A percentile compares a stretch with the other conserved stretches of the same genome.
These are phyloP conservation scores for Penicillium bialowiezense DNA, from an alignment of 495 filamentous ascomycete species.

Conservation along the genomic window DNA sequence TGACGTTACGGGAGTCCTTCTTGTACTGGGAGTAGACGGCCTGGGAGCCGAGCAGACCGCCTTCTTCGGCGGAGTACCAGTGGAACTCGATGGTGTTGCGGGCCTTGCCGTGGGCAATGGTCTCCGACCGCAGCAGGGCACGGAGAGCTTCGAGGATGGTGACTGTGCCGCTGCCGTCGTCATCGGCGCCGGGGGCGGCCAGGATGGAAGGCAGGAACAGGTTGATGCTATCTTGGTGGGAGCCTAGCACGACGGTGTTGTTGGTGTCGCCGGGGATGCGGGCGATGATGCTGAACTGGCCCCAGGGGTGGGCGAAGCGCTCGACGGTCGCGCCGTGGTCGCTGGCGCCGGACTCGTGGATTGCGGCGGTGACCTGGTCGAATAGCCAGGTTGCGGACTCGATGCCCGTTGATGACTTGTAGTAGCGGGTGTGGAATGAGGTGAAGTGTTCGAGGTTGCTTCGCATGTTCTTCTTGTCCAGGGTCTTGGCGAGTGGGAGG, in stretches of 20 bases:
- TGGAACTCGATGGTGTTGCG: slow-evolving; percentile 91
- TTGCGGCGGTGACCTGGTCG: slow-evolving; percentile 65
- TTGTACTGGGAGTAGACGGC: slow-evolving; percentile 87
- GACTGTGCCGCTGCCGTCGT: slow-evolving; percentile 73
- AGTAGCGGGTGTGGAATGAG: slow-evolving; percentile 84
- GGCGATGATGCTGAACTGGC: slow-evolving; percentile 87
- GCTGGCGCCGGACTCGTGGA: slow-evolving; percentile 66
- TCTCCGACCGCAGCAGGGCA: slow-evolving; percentile 56
- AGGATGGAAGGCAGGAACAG: slow-evolving; percentile 82
- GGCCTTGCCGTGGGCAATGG: slow-evolving; percentile 49
- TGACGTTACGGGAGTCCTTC: slow-evolving; percentile 69
- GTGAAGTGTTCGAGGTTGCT: slow-evolving; percentile 76
- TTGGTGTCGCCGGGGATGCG: slow-evolving; percentile 85
- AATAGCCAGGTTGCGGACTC: slow-evolving; percentile 90
- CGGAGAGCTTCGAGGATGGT: slow-evolving; percentile 74
- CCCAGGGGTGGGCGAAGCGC: slow-evolving; percentile 81
- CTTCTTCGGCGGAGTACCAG: slow-evolving; percentile 93
- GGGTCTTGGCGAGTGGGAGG: slow-evolving; percentile 57
- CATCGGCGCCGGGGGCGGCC: slow-evolving; percentile 71
- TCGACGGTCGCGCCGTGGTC: slow-evolving; percentile 65
- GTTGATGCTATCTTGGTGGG: slow-evolving; percentile 86
- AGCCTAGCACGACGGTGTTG: slow-evolving; percentile 75
- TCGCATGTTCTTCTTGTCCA: slow-evolving; percentile 76
- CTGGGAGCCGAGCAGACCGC: slow-evolving; percentile 80
- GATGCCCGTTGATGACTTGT: slow-evolving; percentile 79